Conservation (phyloP, 2,329 filamentous ascomycete genomes). For the Septoria linicola region DNA sequence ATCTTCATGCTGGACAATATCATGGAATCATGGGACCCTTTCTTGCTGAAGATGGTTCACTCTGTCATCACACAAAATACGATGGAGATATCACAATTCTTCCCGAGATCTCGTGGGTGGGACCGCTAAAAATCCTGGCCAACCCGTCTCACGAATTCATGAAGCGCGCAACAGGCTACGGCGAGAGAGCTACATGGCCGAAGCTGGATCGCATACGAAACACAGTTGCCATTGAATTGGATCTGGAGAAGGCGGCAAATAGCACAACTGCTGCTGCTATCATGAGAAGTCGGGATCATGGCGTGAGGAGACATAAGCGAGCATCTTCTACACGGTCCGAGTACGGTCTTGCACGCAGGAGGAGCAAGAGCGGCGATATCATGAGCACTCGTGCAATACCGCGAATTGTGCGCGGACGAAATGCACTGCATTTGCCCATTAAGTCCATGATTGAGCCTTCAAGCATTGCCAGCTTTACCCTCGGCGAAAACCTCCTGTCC, state of each 20-base stretch:
- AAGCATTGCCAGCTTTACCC: constrained; percentile 1
- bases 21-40: constrained; percentile 23
- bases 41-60: constrained; percentile 49
- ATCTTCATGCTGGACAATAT: constrained; percentile 22
- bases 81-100: constrained; percentile 94
- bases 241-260: constrained; percentile 57
- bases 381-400: constrained; percentile 9
- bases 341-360: constrained; percentile 13
- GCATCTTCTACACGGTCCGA: constrained; percentile 25
- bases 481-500: constrained; percentile 17
- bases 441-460: constrained; percentile 24
- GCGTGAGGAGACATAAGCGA: constrained; percentile 12
- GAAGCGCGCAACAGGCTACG: constrained; percentile 70
- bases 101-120: constrained; percentile 70
- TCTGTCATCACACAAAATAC: constrained; percentile 89
- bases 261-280: constrained; percentile 55
- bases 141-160: constrained; percentile 89
- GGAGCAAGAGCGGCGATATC: constrained; percentile 14
- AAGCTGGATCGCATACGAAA: constrained; percentile 82
- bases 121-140: constrained; percentile 73
- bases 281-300: constrained; percentile 6
- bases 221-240: constrained; percentile 83
- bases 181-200: constrained; percentile 88
- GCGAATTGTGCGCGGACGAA: constrained; percentile 18
- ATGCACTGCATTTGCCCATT: constrained; percentile 14